Evolutionary conservation across 768 basidiomycete genomes (phyloP).

Genomic region (Phanerochaete carnosa): DNA sequence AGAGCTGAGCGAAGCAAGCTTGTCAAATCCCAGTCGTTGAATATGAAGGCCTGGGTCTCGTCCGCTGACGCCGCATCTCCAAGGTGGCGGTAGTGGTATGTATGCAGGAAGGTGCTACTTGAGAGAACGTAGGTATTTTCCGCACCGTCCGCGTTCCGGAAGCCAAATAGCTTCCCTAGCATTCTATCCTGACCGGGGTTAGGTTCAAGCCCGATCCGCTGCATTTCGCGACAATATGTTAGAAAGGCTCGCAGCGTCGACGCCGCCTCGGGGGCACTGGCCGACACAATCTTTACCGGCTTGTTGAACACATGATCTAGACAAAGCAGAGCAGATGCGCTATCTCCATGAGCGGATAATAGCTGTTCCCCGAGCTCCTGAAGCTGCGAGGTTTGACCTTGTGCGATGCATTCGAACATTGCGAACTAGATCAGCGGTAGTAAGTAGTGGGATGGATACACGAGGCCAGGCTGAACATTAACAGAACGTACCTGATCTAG

Average conservation of each 20-base stretch:
- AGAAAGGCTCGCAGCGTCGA: slow-evolving; percentile 31
- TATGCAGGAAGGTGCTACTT: slow-evolving; percentile 24
- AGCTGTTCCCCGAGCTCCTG: slow-evolving; percentile 32
- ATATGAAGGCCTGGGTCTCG: background rate
- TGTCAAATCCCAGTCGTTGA: background rate
- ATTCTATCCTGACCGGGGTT: slow-evolving; percentile 24
- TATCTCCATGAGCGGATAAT: slow-evolving; percentile 5
- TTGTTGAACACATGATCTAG: slow-evolving; percentile 38
- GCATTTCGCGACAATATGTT: slow-evolving; percentile 31
- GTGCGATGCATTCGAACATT: slow-evolving; percentile 31
- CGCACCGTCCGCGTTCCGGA: slow-evolving; percentile 17
- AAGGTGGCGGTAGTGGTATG: background rate
- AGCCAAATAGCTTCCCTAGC: slow-evolving; percentile 34
- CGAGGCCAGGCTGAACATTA: background rate
- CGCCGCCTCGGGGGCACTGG: slow-evolving; percentile 20
- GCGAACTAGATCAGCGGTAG: background rate
- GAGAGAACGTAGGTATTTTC: slow-evolving; percentile 28
- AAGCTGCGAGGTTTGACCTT: slow-evolving; percentile 25
- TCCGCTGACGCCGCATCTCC: background rate
- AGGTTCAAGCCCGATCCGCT: slow-evolving; percentile 23
- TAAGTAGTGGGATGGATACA: background rate
- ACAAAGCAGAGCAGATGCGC: slow-evolving; percentile 37
- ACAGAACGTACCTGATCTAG: background rate
- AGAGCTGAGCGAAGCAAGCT: background rate
- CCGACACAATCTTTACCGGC: slow-evolving; percentile 21